phyloP scores from a whole-genome alignment of 2,329 filamentous ascomycete species.

The Ascocoryne sarcoides region DNA sequence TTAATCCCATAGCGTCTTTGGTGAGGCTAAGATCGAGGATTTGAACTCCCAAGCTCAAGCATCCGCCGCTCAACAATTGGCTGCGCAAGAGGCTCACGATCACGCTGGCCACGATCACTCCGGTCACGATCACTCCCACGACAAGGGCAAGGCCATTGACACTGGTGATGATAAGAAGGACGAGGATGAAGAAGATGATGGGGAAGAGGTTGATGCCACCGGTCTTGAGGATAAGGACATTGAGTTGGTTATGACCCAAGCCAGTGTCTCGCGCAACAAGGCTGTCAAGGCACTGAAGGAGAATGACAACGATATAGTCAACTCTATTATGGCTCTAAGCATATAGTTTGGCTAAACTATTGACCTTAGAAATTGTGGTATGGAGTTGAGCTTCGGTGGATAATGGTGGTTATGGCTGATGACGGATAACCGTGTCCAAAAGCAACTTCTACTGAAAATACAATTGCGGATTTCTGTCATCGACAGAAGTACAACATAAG shows the following conservation, averaged over 20 bases:
- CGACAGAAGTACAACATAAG: too few relatives aligned
- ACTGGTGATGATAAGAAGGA: slow-evolving; percentile 64
- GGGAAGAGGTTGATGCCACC: slow-evolving; percentile 88
- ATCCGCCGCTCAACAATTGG: slow-evolving; percentile 90
- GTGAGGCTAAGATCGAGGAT: slow-evolving; percentile 99
- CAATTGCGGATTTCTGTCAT: background rate
- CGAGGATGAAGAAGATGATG: slow-evolving; percentile 78
- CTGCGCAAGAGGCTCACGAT: slow-evolving; percentile 51
- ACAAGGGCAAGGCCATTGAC: slow-evolving; percentile 52
- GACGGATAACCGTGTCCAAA: slow-evolving; percentile 1
- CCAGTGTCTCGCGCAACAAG: slow-evolving; percentile 94
- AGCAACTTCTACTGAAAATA: background rate
- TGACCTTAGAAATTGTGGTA: background rate
- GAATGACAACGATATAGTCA: slow-evolving; percentile 99
- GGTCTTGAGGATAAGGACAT: slow-evolving; percentile 99
- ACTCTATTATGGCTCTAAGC: slow-evolving; percentile 98
- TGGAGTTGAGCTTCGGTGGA: slow-evolving; percentile 1
- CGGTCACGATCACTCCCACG: slow-evolving; percentile 62
- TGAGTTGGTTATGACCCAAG: slow-evolving; percentile 97
- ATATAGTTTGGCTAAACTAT: slow-evolving; percentile 44
- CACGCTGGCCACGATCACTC: slow-evolving; percentile 45
- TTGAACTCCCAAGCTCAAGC: slow-evolving; percentile 97
- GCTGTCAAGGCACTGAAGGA: slow-evolving; percentile 97
- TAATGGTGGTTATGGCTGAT: background rate
- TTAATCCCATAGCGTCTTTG: slow-evolving; percentile 69